Percentiles rank a stretch among this genome's conserved stretches.
These are phyloP conservation scores for Pythium aphanidermatum DNA, from an alignment of 352 stramenopile species.

Conservation along the genomic window DNA sequence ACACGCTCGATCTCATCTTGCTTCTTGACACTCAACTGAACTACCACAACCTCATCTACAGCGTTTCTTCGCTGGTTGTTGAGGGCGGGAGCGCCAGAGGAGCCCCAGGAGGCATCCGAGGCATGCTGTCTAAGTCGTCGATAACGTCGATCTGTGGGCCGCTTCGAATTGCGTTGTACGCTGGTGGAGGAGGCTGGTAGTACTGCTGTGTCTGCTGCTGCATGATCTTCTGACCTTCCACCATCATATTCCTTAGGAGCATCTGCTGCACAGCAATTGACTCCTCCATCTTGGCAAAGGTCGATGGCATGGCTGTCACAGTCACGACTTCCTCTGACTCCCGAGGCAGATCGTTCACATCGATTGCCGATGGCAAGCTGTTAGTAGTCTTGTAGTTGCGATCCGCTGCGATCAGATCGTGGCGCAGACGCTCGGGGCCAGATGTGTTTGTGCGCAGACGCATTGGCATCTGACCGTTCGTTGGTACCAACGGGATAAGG, in stretches of 20 bases:
- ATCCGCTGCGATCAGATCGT: slow-evolving; percentile 5
- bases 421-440: slow-evolving; percentile 16
- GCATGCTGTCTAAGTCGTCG: slow-evolving; percentile 8
- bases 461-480: neutral
- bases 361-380: slow-evolving; percentile 10
- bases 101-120: neutral
- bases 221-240: slow-evolving; percentile 77
- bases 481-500: slow-evolving; percentile 5
- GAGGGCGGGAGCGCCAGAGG: slow-evolving; percentile 24
- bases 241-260: slow-evolving; percentile 63
- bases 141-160: slow-evolving; percentile 22
- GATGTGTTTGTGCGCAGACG: slow-evolving; percentile 15
- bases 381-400: slow-evolving; percentile 9
- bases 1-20: neutral
- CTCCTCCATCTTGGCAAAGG: slow-evolving; percentile 73
- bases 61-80: slow-evolving; percentile 7
- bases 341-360: slow-evolving; percentile 30
- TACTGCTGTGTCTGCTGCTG: slow-evolving; percentile 20
- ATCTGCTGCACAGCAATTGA: slow-evolving; percentile 70
- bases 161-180: neutral
- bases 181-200: slow-evolving; percentile 5
- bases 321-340: slow-evolving; percentile 33
- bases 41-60: slow-evolving; percentile 1
- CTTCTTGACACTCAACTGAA: neutral
- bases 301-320: slow-evolving; percentile 49